A percentile compares a stretch with the other conserved stretches of the same genome.
Conservation (phyloP, 768 basidiomycete genomes). For the Tricholomella constricta region DNA sequence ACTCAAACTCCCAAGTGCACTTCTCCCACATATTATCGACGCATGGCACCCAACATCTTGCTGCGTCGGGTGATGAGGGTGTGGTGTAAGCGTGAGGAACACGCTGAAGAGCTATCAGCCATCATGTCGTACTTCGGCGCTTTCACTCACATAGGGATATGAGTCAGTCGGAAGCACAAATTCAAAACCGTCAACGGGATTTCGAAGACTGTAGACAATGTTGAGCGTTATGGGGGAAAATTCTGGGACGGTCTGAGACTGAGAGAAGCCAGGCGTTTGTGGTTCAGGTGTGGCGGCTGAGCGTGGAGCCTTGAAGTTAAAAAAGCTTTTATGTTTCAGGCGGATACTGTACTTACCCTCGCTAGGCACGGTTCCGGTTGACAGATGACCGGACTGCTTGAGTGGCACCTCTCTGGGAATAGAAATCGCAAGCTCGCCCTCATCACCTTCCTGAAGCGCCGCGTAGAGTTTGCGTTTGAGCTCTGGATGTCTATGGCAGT, state of each 20-base stretch:
- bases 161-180: constrained; percentile 80
- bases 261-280: constrained; percentile 56
- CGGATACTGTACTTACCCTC: constrained; percentile 50
- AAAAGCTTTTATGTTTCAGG: neutral
- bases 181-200: constrained; percentile 83
- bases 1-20: constrained; percentile 98
- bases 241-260: constrained; percentile 48
- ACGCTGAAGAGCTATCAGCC: constrained; percentile 51
- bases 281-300: constrained; percentile 83
- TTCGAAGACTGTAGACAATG: constrained; percentile 79
- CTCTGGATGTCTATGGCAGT: constrained; percentile 90
- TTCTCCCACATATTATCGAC: constrained; percentile 94
- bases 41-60: constrained; percentile 99
- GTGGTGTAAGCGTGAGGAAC: constrained; percentile 93
- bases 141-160: constrained; percentile 76
- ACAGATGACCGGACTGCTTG: constrained; percentile 55
- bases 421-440: constrained; percentile 91
- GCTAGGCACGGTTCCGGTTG: constrained; percentile 45
- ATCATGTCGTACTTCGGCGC: neutral
- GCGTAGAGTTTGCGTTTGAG: constrained; percentile 91
- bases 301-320: neutral
- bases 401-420: constrained; percentile 74
- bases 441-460: constrained; percentile 87
- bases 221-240: constrained; percentile 76
- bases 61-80: constrained; percentile 84